Base-by-base conservation (phyloP, 108 stramenopile genomes). In the Cyclotella atomus region DNA sequence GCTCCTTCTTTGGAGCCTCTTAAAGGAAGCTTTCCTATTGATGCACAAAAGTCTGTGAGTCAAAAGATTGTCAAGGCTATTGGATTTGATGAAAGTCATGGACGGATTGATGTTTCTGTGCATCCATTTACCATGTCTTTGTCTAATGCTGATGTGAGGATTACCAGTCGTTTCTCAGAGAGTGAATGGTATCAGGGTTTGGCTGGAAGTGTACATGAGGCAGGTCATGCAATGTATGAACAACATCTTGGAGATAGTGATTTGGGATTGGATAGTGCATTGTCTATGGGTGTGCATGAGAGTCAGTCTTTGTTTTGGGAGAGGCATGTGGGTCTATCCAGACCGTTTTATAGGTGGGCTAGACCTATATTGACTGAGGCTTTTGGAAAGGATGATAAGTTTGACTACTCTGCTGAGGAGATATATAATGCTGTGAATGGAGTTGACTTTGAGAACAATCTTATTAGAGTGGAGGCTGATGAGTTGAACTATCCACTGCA, bases 221-320 rank as follows among this genome's bases (percentile, higher is more conserved):
- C 81, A 0, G 97, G 97, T 6, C 97, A 97, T 77, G 96, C 94
- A 38, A 89, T 96, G 44, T 97, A 97, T 70, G 97, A 96, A 73
- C 95, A 95, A 70, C 85, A 90, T 61, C 62, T 93, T 16, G 10
- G 46, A 24, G 32, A 77, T 41, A 68, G 72, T 23, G 83, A 83
- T 16, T 41, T 91, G 15, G 80, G 82, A 27, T 34, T 95, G 9
- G 87, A 94, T 65, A 60, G 67, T 21, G 77, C 89, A 0, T 70
- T 96, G 19, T 81, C 73, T 57, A 96, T 97, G 95, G 97, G 95
- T 21, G 85, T 88, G 16, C 97, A 97, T 68, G 97, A 97, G 76
- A 83, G 79, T 25, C 97, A 97, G 68, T 83, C 80, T 16, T 76
- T 97, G 44, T 94, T 97, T 63, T 96, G 93, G 91, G 97, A 97